phyloP scores from a whole-genome alignment of 768 basidiomycete genomes.

The Hygrophorus pudorinus region DNA sequence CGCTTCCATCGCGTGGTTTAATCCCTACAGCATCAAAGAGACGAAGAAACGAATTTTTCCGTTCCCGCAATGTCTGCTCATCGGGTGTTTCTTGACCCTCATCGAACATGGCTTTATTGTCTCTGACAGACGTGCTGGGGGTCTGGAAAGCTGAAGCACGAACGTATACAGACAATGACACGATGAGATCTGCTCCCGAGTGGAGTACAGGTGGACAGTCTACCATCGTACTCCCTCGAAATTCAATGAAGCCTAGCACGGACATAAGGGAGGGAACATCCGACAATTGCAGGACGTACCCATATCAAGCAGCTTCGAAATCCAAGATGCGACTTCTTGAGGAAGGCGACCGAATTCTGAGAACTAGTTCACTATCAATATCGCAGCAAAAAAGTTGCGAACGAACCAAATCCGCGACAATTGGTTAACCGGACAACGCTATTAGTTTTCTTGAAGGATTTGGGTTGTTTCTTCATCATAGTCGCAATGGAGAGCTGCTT shows the following conservation, averaged over 20 bases:
- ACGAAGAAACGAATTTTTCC: conserved; percentile 63
- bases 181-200: conserved; percentile 68
- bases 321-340: conserved; percentile 61
- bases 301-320: conserved; percentile 63
- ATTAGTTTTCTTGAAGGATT: conserved; percentile 38
- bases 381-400: neutral
- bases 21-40: conserved; percentile 69
- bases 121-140: conserved; percentile 22
- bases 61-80: conserved; percentile 69
- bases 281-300: conserved; percentile 26
- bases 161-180: conserved; percentile 68
- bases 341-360: conserved; percentile 73
- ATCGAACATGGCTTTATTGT: conserved; percentile 41
- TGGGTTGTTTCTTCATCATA: conserved; percentile 52
- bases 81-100: conserved; percentile 74
- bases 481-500: conserved; percentile 49
- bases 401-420: conserved; percentile 51
- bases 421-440: conserved; percentile 62
- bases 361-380: neutral
- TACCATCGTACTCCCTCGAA: conserved; percentile 55
- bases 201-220: conserved; percentile 66
- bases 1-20: conserved; percentile 46
- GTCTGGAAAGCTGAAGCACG: conserved; percentile 57
- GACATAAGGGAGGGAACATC: conserved; percentile 1
- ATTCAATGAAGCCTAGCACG: conserved; percentile 48